Conservation (phyloP, 2,329 filamentous ascomycete species). For the Ophiostoma sp. region DNA sequence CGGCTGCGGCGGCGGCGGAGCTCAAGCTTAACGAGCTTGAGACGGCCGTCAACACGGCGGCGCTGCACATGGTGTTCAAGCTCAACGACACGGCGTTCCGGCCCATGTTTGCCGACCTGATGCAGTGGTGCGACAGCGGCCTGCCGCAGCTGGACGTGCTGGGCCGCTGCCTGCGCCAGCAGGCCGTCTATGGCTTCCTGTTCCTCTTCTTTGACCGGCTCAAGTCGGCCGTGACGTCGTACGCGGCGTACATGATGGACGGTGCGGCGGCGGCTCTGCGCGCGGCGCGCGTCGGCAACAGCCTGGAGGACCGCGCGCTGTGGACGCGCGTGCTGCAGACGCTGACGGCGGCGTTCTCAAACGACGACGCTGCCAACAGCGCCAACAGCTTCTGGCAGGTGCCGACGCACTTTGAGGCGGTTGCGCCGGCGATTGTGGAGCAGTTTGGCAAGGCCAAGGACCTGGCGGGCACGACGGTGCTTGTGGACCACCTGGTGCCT, state of each 20-base stretch:
- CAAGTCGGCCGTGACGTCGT: constrained; percentile 90
- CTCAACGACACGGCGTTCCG: constrained; percentile 91
- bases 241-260: constrained; percentile 79
- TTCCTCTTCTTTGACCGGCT: constrained; percentile 74
- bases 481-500: constrained; percentile 56
- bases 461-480: constrained; percentile 30
- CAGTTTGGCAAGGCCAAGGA: constrained; percentile 53
- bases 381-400: constrained; percentile 71
- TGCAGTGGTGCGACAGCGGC: constrained; percentile 68
- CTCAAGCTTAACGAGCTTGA: constrained; percentile 53
- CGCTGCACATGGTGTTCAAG: constrained; percentile 91
- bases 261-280: constrained; percentile 61
- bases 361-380: constrained; percentile 62
- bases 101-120: constrained; percentile 79
- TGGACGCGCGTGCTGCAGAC: constrained; percentile 67
- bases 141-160: constrained; percentile 57
- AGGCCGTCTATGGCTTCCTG: constrained; percentile 77
- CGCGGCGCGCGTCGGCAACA: constrained; percentile 40
- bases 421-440: constrained; percentile 63
- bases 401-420: constrained; percentile 73
- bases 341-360: constrained; percentile 69
- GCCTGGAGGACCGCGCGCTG: constrained; percentile 52
- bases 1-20: background rate
- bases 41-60: constrained; percentile 59
- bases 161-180: constrained; percentile 58